Base-by-base conservation (phyloP, 805 yeast species). In the Pichia scutulata region DNA sequence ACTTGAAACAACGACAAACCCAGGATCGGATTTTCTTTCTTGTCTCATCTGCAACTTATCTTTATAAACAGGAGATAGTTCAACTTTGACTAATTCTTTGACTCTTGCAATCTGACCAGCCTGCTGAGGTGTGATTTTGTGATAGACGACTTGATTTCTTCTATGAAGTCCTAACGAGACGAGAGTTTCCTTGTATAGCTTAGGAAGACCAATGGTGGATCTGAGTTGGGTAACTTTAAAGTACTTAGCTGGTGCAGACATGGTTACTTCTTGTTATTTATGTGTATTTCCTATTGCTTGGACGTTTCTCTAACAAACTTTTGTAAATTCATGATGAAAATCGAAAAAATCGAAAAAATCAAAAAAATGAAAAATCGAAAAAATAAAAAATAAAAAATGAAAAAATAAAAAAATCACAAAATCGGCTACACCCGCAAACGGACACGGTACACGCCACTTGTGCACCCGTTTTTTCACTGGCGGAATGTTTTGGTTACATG, bases 181-280 rank as follows among this genome's bases (percentile, higher is more conserved):
- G 25, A 88, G 79, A 9, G 89, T 82, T 52, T 77, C 77, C 55
- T 84, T 79, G 51, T 77, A 77, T 41, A 73, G 68, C 50, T 81
- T 77, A 13, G 97, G 95, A 60, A 89, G 74, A 1, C 96, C 97
- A 54, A 92, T 89, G 7, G 89, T 75, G 2, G 97, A 89, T 64
- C 95, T 79, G 47, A 76, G 70, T 60, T 89, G 89, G 21, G 89
- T 82, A 51, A 89, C 79, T 65, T 85, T 81, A 69, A 76, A 82
- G 63, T 64, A 82, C 46, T 56, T 61, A 7, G 56, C 48, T 10
- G 50, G 43, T n/a, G 49, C 43, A 22, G 50, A 43, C 50, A 48
- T 48, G 18, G 25, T 26, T 16, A 7, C 14, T 1, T 18, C 14
- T 12, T 24, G 23, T 46, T 8, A 7, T 7, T 30, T 30, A 2